A percentile compares a stretch with the other conserved stretches of the same genome.
These are phyloP conservation scores for Leccinum incarnatum DNA, from an alignment of 768 basidiomycete species.

Conservation along the genomic window DNA sequence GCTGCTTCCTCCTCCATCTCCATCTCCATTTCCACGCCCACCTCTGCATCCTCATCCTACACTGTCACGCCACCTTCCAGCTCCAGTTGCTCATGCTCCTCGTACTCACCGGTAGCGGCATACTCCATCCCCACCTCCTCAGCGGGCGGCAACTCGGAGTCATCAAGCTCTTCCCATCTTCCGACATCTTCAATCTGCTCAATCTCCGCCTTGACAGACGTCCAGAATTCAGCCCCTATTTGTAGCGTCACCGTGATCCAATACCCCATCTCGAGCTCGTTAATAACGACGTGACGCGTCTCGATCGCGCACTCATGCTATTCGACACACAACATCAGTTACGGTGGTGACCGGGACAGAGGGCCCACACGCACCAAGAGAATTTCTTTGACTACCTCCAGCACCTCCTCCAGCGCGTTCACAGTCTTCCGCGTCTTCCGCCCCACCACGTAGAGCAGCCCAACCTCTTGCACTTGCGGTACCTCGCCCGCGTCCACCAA, in stretches of 20 bases:
- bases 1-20: neutral
- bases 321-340: too few species aligned
- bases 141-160: neutral
- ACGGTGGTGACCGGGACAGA: neutral
- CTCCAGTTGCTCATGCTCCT: neutral
- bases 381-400: neutral
- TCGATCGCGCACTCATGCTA: slow-evolving; percentile 7
- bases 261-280: slow-evolving; percentile 21
- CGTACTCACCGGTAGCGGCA: neutral
- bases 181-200: neutral
- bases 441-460: slow-evolving; percentile 6
- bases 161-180: neutral
- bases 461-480: slow-evolving; percentile 11
- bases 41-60: neutral
- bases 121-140: neutral
- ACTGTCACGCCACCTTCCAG: neutral
- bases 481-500: neutral
- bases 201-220: neutral
- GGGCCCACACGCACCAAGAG: slow-evolving; percentile 9
- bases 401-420: neutral
- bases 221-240: neutral
- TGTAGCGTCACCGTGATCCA: slow-evolving; percentile 9
- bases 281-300: neutral
- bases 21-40: neutral
- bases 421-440: slow-evolving; percentile 4